Evolutionary conservation across 2,329 filamentous ascomycete genomes (phyloP), one percentile per base, ranked within the genome.

Genomic region (Fusarium sp.): DNA sequence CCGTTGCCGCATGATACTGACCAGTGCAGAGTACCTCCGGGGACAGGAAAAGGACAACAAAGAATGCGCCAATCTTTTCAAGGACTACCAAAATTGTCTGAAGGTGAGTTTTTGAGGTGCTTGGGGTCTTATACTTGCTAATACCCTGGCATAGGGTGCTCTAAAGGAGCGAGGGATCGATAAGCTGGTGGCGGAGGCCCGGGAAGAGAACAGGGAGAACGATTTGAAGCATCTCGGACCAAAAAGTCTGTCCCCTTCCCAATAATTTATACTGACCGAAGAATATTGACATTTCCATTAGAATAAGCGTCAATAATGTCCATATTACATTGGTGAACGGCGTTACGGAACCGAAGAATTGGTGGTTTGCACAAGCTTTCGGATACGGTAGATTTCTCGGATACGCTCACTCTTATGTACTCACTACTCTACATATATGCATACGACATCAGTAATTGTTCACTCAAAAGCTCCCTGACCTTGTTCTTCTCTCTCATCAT

Each of bases 111-210:
- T 57, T 37, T 6, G 41, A 39, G 2, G 6, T 39, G 8, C 2
- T 30, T 39, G 11, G 25, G 23, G 18, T n/a, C 23, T 34, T 32
- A 27, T 20, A 18, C 32, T 57, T 30, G 30, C 56, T 70, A 23
- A 76, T 23, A 27, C 3, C 20, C 20, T 16, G 37, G 39, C n/a
- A 61, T 27, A 80, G 74, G 70, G 91, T 85, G 95, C 93, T 4
- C 87, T 99, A 59, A 97, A 97, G 83, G 92, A 95, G 66, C 91
- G 93, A 78, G 97, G 97, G 67, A 97, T 99, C 81, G 95, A 98
- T 83, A 94, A 93, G 78, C 94, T 98, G 87, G 87, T 99, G 13
- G 94, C 95, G 9, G 97, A 98, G 78, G 96, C 96, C 20, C 89
- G 95, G 70, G 95, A 97, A 76, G 94, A 95, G 80, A 95, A 94